Conservation (phyloP, 2,329 filamentous ascomycete genomes). For the Lecanicillium sp. region DNA sequence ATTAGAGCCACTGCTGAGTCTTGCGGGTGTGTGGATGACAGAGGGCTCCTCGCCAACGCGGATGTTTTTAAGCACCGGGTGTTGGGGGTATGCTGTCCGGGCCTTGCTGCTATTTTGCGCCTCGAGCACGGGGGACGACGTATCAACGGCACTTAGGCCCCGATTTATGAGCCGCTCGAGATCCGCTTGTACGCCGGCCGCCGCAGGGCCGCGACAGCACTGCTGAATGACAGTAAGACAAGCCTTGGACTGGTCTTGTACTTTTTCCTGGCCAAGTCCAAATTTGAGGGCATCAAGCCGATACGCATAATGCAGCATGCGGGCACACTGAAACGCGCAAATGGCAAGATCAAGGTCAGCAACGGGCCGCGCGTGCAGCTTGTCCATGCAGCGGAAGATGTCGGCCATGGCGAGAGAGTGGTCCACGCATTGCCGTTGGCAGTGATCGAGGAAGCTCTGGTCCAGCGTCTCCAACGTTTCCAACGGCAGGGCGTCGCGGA, state of each 20-base stretch:
- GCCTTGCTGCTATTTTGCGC: constrained; percentile 10
- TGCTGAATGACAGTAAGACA: constrained; percentile 46
- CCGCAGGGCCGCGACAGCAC: constrained; percentile 46
- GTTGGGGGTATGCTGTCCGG: constrained; percentile 10
- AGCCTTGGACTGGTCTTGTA: constrained; percentile 43
- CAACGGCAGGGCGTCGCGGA: constrained; percentile 45
- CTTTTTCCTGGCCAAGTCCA: constrained; percentile 38
- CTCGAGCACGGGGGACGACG: constrained; percentile 11
- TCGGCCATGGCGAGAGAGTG: constrained; percentile 50
- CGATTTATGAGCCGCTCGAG: constrained; percentile 46
- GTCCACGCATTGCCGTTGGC: constrained; percentile 45
- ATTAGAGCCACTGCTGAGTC: neutral
- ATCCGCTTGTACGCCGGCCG: constrained; percentile 40
- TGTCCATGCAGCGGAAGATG: constrained; percentile 47
- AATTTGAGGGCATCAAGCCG: constrained; percentile 39
- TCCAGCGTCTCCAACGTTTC: constrained; percentile 40
- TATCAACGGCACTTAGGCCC: constrained; percentile 28
- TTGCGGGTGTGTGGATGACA: constrained; percentile 11
- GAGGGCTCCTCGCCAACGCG: constrained; percentile 15
- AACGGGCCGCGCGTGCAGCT: constrained; percentile 45
- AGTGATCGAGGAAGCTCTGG: constrained; percentile 42
- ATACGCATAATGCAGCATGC: constrained; percentile 46
- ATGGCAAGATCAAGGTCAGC: constrained; percentile 50
- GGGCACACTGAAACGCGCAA: constrained; percentile 50
- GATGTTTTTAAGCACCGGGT: constrained; percentile 12